Percentiles rank a stretch among this genome's conserved stretches.
phyloP scores from a whole-genome alignment of 1,139 yeast genomes.

The Suhomyces maxii region DNA sequence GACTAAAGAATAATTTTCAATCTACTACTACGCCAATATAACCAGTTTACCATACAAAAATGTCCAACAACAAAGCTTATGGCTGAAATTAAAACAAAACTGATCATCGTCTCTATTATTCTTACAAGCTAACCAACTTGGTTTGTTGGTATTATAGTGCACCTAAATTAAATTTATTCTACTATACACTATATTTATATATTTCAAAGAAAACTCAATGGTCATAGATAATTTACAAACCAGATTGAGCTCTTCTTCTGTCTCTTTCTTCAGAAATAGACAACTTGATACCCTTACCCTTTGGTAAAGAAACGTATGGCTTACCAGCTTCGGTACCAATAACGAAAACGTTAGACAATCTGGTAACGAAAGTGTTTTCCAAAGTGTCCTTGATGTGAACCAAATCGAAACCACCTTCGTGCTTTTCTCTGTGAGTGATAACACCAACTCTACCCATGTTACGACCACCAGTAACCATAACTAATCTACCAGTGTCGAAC shows the following conservation, averaged over 20 bases:
- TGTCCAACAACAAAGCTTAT: too few relatives aligned
- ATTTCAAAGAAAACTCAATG: conserved; percentile 5
- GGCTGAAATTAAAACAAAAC: too few relatives aligned
- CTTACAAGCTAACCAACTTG: too few relatives aligned
- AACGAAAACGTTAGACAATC: conserved; percentile 94
- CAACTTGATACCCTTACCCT: conserved; percentile 99
- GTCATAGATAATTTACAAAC: conserved; percentile 29
- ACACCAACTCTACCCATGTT: conserved; percentile 99
- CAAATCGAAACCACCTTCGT: conserved; percentile 99
- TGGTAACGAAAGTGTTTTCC: conserved; percentile 97
- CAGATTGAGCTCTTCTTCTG: conserved; percentile 86
- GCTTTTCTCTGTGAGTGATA: conserved; percentile 97
- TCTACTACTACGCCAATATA: too few relatives aligned
- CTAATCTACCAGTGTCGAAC: conserved; percentile 94
- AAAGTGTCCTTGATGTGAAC: conserved; percentile 97
- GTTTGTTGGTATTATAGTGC: too few relatives aligned
- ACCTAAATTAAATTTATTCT: too few relatives aligned
- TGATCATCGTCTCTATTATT: too few relatives aligned
- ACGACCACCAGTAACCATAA: conserved; percentile 99
- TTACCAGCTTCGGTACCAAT: conserved; percentile 94
- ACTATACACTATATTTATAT: conserved; percentile 7
- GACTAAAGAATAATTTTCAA: too few relatives aligned
- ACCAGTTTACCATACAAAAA: too few relatives aligned
- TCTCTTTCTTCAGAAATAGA: conserved; percentile 99
- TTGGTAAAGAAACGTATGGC: conserved; percentile 97